A percentile compares a stretch with the other conserved stretches of the same genome.
phyloP scores from a whole-genome alignment of 371 early-diverging fungal genomes.

The Synchytrium microbalum region DNA sequence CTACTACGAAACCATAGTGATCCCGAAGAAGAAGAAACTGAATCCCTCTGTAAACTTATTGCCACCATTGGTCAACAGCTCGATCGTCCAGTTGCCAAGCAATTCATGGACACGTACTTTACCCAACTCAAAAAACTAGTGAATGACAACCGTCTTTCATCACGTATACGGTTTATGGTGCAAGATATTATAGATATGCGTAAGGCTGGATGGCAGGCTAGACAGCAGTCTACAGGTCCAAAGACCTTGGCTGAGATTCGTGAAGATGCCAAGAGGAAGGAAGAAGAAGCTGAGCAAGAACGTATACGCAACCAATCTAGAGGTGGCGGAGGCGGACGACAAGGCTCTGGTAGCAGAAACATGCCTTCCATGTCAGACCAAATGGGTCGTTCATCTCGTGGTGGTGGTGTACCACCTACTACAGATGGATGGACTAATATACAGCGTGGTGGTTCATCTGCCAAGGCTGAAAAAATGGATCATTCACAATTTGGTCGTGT shows the following conservation, averaged over 20 bases:
- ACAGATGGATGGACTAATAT: constrained; percentile 31
- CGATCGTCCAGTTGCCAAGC: constrained; percentile 41
- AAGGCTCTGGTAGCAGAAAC: constrained; percentile 8
- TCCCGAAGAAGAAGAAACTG: constrained; percentile 90
- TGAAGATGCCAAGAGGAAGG: constrained; percentile 59
- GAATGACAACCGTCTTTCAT: constrained; percentile 54
- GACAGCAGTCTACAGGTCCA: constrained; percentile 56
- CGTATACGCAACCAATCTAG: constrained; percentile 5
- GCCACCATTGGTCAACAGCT: constrained; percentile 66
- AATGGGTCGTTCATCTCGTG: neutral
- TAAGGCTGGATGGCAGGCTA: constrained; percentile 62
- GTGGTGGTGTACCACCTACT: constrained; percentile 44
- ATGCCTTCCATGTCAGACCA: neutral
- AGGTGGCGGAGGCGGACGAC: constrained; percentile 10
- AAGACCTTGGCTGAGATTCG: constrained; percentile 86
- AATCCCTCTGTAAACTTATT: constrained; percentile 84
- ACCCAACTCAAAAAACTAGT: constrained; percentile 61
- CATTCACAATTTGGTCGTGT: neutral
- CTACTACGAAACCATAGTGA: constrained; percentile 60
- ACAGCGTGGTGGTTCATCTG: constrained; percentile 17
- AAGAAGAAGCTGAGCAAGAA: constrained; percentile 47
- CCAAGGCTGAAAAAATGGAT: constrained; percentile 16
- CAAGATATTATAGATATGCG: constrained; percentile 87
- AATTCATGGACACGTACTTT: constrained; percentile 73
- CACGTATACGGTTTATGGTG: constrained; percentile 89